phyloP scores from a whole-genome alignment of 2,329 filamentous ascomycete genomes.

The Penicillium sp. region DNA sequence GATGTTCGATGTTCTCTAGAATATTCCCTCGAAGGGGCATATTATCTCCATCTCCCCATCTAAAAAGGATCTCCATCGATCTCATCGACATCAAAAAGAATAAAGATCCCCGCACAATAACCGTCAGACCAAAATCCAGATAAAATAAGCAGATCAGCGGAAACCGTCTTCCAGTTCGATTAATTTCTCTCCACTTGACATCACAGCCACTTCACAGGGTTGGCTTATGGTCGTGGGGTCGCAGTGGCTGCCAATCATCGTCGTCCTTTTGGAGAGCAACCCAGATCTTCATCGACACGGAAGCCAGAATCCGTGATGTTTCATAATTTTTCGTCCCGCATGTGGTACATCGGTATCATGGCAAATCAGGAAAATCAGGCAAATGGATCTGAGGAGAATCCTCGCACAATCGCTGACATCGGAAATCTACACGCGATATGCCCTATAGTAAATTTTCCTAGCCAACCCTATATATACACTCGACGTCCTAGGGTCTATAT shows the following conservation, averaged over 20 bases:
- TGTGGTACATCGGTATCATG: neutral
- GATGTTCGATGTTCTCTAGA: neutral
- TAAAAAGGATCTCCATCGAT: neutral
- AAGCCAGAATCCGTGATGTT: constrained; percentile 36
- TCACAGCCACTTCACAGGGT: constrained; percentile 10
- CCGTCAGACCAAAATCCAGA: neutral
- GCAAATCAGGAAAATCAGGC: constrained; percentile 22
- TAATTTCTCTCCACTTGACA: constrained; percentile 5
- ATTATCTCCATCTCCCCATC: neutral
- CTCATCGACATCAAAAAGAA: neutral
- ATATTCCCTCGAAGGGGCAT: neutral
- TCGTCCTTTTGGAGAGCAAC: constrained; percentile 1
- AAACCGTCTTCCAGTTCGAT: constrained; percentile 11
- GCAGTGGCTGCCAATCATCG: constrained; percentile 8
- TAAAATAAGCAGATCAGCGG: constrained; percentile 2
- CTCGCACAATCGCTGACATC: constrained; percentile 9
- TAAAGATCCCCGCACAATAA: neutral
- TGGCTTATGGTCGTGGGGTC: neutral
- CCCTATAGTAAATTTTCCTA: neutral
- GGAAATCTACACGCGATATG: constrained; percentile 26
- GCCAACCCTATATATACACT: constrained; percentile 18
- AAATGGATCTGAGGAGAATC: constrained; percentile 4
- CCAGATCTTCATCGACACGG: constrained; percentile 22
- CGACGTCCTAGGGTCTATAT: neutral
- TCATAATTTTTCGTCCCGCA: constrained; percentile 11